phyloP scores from a whole-genome alignment of 2,329 filamentous ascomycete species.

The Fusarium incarnatum region DNA sequence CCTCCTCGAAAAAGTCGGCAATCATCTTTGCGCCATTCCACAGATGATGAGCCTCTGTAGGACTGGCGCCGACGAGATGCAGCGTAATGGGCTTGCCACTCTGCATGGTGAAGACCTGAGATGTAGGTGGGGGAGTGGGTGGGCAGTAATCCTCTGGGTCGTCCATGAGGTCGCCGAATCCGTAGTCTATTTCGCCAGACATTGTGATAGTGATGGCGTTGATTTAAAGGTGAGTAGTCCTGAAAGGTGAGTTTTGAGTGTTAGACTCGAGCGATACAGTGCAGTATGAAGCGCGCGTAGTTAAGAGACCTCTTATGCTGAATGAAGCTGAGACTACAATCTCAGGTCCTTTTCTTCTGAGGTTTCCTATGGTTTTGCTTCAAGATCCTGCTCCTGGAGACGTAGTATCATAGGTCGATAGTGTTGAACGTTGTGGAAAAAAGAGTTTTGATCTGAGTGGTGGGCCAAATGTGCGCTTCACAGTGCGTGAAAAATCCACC shows the following conservation, averaged over 20 bases:
- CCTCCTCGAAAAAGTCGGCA: slow-evolving; percentile 80
- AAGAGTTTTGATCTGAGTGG: slow-evolving; percentile 48
- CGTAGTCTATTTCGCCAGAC: slow-evolving; percentile 53
- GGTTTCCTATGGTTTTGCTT: not conserved
- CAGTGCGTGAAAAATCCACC: slow-evolving; percentile 41
- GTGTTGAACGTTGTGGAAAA: slow-evolving; percentile 33
- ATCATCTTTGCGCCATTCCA: slow-evolving; percentile 91
- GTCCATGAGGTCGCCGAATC: slow-evolving; percentile 71
- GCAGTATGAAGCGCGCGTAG: not conserved
- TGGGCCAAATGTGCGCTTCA: slow-evolving; percentile 46
- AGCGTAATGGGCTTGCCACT: slow-evolving; percentile 75
- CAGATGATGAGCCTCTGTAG: slow-evolving; percentile 88
- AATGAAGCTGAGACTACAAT: not conserved
- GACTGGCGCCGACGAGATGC: slow-evolving; percentile 86
- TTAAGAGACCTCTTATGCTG: not conserved
- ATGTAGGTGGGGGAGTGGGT: slow-evolving; percentile 79
- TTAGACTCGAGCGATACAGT: slow-evolving; percentile 3
- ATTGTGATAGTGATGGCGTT: slow-evolving; percentile 37
- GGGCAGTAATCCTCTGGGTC: slow-evolving; percentile 86
- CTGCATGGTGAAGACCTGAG: slow-evolving; percentile 75
- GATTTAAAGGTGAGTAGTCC: slow-evolving; percentile 3
- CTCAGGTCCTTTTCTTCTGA: not conserved
- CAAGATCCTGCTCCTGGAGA: not conserved
- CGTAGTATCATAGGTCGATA: slow-evolving; percentile 13
- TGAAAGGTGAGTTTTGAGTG: slow-evolving; percentile 8